Conservation (phyloP, 176 grass and related monocot genomes). For the Paspalum notatum region DNA sequence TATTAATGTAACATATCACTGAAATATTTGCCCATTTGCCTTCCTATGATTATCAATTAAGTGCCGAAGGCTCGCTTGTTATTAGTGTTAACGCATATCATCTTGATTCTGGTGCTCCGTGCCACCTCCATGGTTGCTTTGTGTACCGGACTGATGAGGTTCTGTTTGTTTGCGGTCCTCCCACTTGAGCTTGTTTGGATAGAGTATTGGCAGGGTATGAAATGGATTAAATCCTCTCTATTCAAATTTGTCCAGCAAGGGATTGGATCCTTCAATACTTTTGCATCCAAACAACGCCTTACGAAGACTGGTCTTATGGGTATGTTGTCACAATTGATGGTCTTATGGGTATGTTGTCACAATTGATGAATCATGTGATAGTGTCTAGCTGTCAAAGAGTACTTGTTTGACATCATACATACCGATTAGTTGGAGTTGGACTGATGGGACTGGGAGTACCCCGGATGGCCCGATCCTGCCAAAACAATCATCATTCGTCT, state of each 20-base stretch:
- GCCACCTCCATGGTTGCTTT: not conserved
- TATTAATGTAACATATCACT: not conserved
- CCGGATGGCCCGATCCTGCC: no score
- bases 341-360: conserved; percentile 1
- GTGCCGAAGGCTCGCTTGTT: not conserved
- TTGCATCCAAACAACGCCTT: no score
- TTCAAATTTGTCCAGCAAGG: no score
- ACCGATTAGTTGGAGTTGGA: not conserved
- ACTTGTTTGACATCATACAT: not conserved
- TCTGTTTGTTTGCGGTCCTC: not conserved
- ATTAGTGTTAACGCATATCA: not conserved
- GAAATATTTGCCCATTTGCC: not conserved
- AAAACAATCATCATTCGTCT: no score
- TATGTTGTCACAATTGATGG: not conserved
- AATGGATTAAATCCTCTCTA: no score
- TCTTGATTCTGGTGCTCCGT: no score
- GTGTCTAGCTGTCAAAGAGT: no score
- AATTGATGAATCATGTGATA: not conserved
- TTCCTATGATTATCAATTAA: not conserved
- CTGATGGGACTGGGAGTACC: not conserved
- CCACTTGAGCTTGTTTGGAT: no score
- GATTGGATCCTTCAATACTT: no score
- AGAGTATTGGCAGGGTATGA: no score
- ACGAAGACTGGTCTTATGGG: not conserved
- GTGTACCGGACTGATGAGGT: not conserved